These are phyloP conservation scores for Metarhizium anisopliae DNA, from an alignment of 2,329 filamentous ascomycete genomes.

Conservation along the genomic window DNA sequence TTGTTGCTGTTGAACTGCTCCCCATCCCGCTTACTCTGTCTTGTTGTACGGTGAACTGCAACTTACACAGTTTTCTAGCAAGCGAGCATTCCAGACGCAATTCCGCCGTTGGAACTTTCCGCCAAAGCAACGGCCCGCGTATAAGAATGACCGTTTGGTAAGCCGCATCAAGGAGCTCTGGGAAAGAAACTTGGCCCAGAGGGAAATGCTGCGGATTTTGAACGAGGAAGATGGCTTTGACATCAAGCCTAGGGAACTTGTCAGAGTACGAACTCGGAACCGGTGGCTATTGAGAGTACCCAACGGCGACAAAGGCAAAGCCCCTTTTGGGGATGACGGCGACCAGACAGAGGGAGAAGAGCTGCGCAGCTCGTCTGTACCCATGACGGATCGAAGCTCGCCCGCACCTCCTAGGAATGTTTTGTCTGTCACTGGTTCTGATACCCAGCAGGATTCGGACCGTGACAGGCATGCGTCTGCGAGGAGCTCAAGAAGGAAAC, in stretches of 20 bases:
- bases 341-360: constrained; percentile 9
- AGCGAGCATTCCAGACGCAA: constrained; percentile 67
- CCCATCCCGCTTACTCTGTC: neutral
- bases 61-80: constrained; percentile 37
- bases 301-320: constrained; percentile 48
- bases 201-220: constrained; percentile 63
- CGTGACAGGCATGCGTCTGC: neutral
- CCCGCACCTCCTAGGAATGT: neutral
- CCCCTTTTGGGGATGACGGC: constrained; percentile 47
- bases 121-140: constrained; percentile 60
- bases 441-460: constrained; percentile 1
- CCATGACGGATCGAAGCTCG: neutral
- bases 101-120: constrained; percentile 76
- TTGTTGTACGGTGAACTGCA: neutral
- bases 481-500: constrained; percentile 36
- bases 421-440: neutral
- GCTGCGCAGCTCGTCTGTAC: neutral
- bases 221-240: constrained; percentile 62
- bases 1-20: neutral
- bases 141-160: constrained; percentile 60
- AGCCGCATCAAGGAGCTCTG: constrained; percentile 67
- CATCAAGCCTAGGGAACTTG: constrained; percentile 62
- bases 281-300: constrained; percentile 56
- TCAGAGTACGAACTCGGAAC: constrained; percentile 60
- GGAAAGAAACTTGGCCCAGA: constrained; percentile 63